A percentile compares a stretch with the other conserved stretches of the same genome.
Evolutionary conservation across 768 basidiomycete genomes (phyloP).

Genomic region (Mrakia gelida): DNA sequence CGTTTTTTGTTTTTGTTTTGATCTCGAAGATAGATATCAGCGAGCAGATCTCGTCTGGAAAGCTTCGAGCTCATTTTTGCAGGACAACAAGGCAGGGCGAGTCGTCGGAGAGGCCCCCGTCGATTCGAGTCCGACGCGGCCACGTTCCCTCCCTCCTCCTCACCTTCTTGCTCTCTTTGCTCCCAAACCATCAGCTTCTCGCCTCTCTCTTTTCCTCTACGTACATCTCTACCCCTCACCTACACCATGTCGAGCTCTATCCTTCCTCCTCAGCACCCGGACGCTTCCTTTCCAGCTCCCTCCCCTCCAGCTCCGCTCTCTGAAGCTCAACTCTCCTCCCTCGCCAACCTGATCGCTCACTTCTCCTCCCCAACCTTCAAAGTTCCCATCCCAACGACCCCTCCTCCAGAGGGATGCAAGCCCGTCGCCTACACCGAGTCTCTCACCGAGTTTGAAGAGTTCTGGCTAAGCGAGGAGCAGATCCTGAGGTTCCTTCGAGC

Average conservation of each 20-base stretch:
- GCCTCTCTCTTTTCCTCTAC: background rate
- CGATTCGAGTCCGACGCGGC: background rate
- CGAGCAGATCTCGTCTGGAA: too few species aligned
- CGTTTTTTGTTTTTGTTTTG: background rate
- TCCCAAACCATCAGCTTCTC: background rate
- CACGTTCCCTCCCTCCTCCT: background rate
- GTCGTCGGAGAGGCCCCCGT: background rate
- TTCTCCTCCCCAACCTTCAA: constrained; percentile 15
- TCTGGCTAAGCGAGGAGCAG: constrained; percentile 24
- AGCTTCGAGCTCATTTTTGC: background rate
- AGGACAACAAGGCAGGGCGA: too few species aligned
- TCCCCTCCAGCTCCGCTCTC: constrained; percentile 11
- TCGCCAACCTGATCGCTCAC: constrained; percentile 22
- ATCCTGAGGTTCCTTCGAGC: constrained; percentile 26
- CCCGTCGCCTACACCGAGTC: constrained; percentile 2
- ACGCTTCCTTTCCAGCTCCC: background rate
- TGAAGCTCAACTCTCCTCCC: background rate
- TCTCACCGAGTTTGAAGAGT: constrained; percentile 17
- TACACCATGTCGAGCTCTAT: constrained; percentile 2
- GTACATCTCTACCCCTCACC: background rate
- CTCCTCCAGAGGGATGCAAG: background rate
- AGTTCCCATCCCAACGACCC: background rate
- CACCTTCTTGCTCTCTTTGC: background rate
- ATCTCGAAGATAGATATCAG: background rate
- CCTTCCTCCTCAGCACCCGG: constrained; percentile 26